Percentiles rank a stretch among this genome's conserved stretches.
Evolutionary conservation across 129 eudicot genomes (phyloP).

Genomic region (Deinandra increscens): DNA sequence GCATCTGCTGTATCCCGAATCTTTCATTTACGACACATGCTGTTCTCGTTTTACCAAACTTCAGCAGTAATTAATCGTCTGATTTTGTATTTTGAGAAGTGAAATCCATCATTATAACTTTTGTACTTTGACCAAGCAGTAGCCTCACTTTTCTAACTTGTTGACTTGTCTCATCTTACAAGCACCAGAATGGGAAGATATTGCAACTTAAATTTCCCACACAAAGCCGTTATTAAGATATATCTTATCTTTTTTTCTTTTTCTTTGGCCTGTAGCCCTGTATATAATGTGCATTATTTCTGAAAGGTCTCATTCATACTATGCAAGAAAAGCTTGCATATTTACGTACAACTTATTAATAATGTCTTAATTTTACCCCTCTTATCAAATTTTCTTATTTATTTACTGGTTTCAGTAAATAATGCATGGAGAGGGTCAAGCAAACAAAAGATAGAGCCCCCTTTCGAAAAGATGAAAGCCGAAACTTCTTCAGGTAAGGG

Average conservation of each 20-base stretch:
- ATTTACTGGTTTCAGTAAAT: slow-evolving; percentile 50
- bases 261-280: neutral
- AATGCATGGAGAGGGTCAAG: slow-evolving; percentile 63
- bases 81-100: slow-evolving; percentile 3
- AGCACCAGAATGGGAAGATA: neutral
- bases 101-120: neutral
- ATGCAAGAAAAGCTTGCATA: neutral
- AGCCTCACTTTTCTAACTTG: neutral
- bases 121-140: neutral
- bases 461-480: slow-evolving; percentile 63
- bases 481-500: slow-evolving; percentile 73
- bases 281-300: neutral
- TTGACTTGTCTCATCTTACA: neutral
- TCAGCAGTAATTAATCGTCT: slow-evolving; percentile 13
- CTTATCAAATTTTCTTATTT: neutral
- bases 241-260: neutral
- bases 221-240: neutral
- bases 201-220: neutral
- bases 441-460: slow-evolving; percentile 84
- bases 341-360: neutral
- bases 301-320: neutral
- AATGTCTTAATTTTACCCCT: too few species aligned
- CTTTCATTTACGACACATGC: neutral
- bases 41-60: too few species aligned
- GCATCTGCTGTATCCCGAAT: too few species aligned